Base-by-base conservation (phyloP, 805 yeast genomes). In the Hanseniaspora singularis region DNA sequence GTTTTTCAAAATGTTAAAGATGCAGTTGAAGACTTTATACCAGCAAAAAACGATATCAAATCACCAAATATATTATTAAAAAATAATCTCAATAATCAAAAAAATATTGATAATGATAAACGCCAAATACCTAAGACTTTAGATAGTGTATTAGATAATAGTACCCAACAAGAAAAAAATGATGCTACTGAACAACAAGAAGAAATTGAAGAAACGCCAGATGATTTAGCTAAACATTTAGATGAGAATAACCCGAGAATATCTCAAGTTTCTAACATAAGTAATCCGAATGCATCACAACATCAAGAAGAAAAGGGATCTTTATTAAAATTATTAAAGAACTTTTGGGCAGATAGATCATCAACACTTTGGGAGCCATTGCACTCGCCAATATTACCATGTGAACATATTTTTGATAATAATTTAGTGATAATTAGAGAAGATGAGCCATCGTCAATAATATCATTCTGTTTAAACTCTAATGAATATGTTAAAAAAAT, bases 261-360 rank as follows among this genome's bases (percentile, higher is more conserved):
- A 15, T 50, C 54, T 3, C 52, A 51, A 1, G 28, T 52, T 24
- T 53, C 51, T 26, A 59, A 52, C 12, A 54, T n/a, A n/a, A n/a
- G n/a, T n/a, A n/a, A n/a, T n/a, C n/a, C 38, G 7, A 23, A 44
- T 1, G 20, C 11, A 9, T 7, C 14, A 2, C 22, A 26, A 22
- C 66, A 38, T 2, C 74, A 66, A 50, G 72, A 79, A 6, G 96
- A 88, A 56, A 75, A 76, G 53, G 74, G 79, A 19, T 80, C 96
- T 0, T 62, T 92, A 30, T 73, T 92, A 66, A 85, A 83, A 55
- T 77, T 94, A 0, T 66, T 94, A 48, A 76, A 94, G 0, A 85
- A 79, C 55, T 92, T 92, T 62, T 92, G 97, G 97, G 96, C 96
- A 1, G 97, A 92, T 63, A 68, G 98, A 56, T 84, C 97, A 1